A percentile compares a stretch with the other conserved stretches of the same genome.
These are phyloP conservation scores for Epichloe sibirici DNA, from an alignment of 2,329 filamentous ascomycete species.

Conservation along the genomic window DNA sequence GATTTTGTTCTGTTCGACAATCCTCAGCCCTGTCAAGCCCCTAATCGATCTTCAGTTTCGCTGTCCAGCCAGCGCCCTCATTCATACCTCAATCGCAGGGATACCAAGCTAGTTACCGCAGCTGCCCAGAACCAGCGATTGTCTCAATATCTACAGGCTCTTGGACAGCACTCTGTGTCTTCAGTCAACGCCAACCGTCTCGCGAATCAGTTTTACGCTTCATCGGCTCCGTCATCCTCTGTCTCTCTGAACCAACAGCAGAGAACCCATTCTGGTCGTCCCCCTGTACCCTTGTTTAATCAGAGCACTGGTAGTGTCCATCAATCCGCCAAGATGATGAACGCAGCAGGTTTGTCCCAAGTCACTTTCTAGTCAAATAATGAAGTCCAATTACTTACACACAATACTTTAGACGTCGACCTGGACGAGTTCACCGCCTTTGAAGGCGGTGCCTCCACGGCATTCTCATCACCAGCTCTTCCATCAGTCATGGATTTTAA, in stretches of 20 bases:
- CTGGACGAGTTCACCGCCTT: conserved; percentile 47
- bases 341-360: conserved; percentile 26
- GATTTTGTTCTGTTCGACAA: conserved; percentile 71
- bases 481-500: conserved; percentile 38
- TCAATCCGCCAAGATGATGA: conserved; percentile 32
- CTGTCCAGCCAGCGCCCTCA: conserved; percentile 31
- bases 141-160: conserved; percentile 45
- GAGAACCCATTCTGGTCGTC: conserved; percentile 37
- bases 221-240: conserved; percentile 50
- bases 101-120: conserved; percentile 21
- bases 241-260: conserved; percentile 41
- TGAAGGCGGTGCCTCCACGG: conserved; percentile 37
- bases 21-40: conserved; percentile 26
- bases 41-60: conserved; percentile 26
- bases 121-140: conserved; percentile 46
- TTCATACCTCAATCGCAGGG: conserved; percentile 34
- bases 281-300: conserved; percentile 61
- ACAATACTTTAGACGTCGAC: conserved; percentile 37
- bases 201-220: conserved; percentile 52
- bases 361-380: background rate
- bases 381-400: conserved; percentile 19
- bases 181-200: conserved; percentile 46
- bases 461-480: conserved; percentile 42
- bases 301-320: conserved; percentile 43
- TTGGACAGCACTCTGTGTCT: conserved; percentile 42